These are phyloP conservation scores for Cercospora sp. DNA, from an alignment of 2,329 filamentous ascomycete species.

Conservation along the genomic window DNA sequence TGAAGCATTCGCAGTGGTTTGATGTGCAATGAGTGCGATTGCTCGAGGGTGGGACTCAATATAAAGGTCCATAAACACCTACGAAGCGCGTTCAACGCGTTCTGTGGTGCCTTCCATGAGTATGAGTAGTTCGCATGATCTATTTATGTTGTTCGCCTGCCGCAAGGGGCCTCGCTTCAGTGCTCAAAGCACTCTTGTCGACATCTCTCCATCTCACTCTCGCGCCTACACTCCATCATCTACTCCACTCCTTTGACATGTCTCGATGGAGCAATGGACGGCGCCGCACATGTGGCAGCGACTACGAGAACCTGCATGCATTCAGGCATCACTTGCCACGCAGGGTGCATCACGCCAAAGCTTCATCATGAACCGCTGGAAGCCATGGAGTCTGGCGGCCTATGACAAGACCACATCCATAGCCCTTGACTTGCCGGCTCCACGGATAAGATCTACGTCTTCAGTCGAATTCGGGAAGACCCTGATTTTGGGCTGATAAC, in stretches of 20 bases:
- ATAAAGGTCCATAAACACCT: background rate
- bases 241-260: background rate
- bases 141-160: background rate
- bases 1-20: background rate
- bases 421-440: background rate
- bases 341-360: background rate
- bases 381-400: background rate
- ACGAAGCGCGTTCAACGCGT: background rate
- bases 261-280: background rate
- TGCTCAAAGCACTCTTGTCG: background rate
- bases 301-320: background rate
- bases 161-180: constrained; percentile 3
- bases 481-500: background rate
- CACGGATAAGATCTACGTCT: background rate
- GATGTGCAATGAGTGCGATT: background rate
- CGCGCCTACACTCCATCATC: background rate
- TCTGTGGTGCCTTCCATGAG: background rate
- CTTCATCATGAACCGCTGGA: background rate
- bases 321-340: background rate
- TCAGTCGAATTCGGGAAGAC: background rate
- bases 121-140: background rate
- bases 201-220: background rate
- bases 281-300: background rate
- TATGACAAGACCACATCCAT: background rate
- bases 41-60: background rate